Percentiles rank a stretch among this genome's conserved stretches.
phyloP scores from a whole-genome alignment of 176 grass and related monocot species.

The Carex myosuroides region DNA sequence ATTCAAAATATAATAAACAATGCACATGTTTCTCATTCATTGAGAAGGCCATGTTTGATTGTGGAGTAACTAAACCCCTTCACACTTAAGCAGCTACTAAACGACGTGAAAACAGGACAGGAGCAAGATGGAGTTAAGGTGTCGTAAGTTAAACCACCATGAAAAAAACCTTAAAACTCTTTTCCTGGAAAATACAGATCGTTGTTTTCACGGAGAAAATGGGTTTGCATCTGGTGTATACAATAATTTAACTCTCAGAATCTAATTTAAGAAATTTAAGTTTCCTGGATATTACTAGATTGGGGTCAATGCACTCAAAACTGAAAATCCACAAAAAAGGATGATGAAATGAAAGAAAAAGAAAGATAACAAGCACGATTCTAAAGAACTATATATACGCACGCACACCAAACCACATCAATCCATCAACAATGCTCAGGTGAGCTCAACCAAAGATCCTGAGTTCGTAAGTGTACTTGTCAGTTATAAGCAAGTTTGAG shows the following conservation, averaged over 20 bases:
- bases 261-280: background rate
- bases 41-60: too few relatives aligned
- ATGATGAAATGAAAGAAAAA: too few relatives aligned
- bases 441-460: background rate
- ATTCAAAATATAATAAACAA: constrained; percentile 13
- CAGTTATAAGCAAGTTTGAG: background rate
- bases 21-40: background rate
- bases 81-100: too few relatives aligned
- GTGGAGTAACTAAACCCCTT: too few relatives aligned
- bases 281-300: background rate
- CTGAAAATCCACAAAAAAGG: background rate
- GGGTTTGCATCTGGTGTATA: constrained; percentile 10
- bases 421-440: background rate
- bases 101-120: too few relatives aligned
- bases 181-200: constrained; percentile 11
- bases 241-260: background rate
- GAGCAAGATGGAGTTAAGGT: too few relatives aligned
- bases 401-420: background rate
- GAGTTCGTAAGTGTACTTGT: background rate
- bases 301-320: constrained; percentile 9
- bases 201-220: background rate
- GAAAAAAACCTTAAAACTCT: constrained; percentile 35
- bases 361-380: constrained; percentile 1
- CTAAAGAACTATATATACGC: background rate
- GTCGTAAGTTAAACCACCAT: too few relatives aligned